Evolutionary conservation across 495 filamentous ascomycete species (phyloP), one percentile per base, ranked within the genome.

Genomic region (Sphaerosporella brunnea): DNA sequence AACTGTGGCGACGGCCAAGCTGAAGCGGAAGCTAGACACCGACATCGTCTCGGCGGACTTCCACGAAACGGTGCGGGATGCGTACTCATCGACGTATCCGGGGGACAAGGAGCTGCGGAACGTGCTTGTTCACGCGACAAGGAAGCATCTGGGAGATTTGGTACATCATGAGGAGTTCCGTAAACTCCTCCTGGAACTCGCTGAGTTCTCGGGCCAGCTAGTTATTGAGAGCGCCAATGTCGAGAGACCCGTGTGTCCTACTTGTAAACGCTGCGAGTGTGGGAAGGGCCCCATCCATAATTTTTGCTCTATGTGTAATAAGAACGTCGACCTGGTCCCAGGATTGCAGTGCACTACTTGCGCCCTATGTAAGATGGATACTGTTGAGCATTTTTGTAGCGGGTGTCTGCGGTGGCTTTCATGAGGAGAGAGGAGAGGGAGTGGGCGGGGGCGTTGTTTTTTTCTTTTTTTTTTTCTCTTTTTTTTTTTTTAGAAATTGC

Each of bases 131-230:
- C 13, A 18, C 8, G 30, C 18, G 15, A 36, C 43, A n/a, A 15
- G 23, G 30, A 46, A 15, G 11, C 43, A 46, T 46, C 28, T 34
- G 8, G 13, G 13, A 4, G 43, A 46, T n/a, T 35, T 46, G 28
- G n/a, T 46, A 3, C 13, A 32, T 13, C 1, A 23, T 11, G 16
- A 36, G 11, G 43, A 34, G 4, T 46, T 34, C 28, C 1, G n/a
- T 8, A 21, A 46, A 13, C 16, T 46, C 4, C 15, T 46, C 9
- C 15, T 21, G 18, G 30, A 34, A 3, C 24, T 34, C 35, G 25
- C 13, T 10, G 43, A 46, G 25, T 46, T 34, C 20, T 46, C 43
- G 25, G 43, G 43, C 8, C 10, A 15, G 15, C 20, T 46, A 19
- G 43, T 46, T 1, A 2, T 43, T 2, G 40, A 24, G 13, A 32